These are phyloP conservation scores for Fusarium staphyleae DNA, from an alignment of 2,329 filamentous ascomycete species.

Conservation along the genomic window DNA sequence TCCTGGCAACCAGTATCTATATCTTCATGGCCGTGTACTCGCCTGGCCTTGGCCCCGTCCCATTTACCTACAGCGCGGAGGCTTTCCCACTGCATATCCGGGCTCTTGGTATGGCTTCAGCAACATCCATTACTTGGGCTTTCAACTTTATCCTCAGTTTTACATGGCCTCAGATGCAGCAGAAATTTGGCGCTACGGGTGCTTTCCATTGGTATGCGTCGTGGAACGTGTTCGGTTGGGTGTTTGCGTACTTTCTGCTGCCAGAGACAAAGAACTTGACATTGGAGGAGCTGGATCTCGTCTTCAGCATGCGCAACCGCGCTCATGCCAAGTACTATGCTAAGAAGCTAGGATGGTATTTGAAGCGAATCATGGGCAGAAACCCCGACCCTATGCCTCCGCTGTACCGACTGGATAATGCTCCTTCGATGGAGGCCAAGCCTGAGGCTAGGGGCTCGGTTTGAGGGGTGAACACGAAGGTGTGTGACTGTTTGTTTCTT, in stretches of 20 bases:
- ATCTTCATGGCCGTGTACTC: slow-evolving; percentile 49
- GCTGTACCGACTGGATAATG: slow-evolving; percentile 23
- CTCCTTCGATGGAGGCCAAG: slow-evolving; percentile 41
- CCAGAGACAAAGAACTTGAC: slow-evolving; percentile 60
- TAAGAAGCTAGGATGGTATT: slow-evolving; percentile 22
- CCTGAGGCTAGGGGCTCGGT: slow-evolving; percentile 1
- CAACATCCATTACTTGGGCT: slow-evolving; percentile 47
- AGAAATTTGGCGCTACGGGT: slow-evolving; percentile 38
- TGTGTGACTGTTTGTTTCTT: slow-evolving; percentile 41
- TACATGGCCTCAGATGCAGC: slow-evolving; percentile 44
- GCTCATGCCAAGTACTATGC: slow-evolving; percentile 52
- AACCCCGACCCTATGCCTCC: slow-evolving; percentile 19
- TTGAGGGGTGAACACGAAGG: background rate
- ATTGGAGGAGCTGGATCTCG: slow-evolving; percentile 58
- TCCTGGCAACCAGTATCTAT: slow-evolving; percentile 45
- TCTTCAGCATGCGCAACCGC: slow-evolving; percentile 53
- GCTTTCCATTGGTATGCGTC: slow-evolving; percentile 55
- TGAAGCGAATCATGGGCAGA: slow-evolving; percentile 6
- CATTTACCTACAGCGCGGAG: slow-evolving; percentile 49
- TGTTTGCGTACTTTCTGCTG: slow-evolving; percentile 58
- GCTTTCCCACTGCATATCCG: slow-evolving; percentile 48
- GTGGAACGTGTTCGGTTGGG: slow-evolving; percentile 54
- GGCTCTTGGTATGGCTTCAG: slow-evolving; percentile 49
- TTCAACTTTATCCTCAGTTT: slow-evolving; percentile 46
- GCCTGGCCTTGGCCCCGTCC: slow-evolving; percentile 47